These are phyloP conservation scores for Metschnikowia santaceciliae DNA, from an alignment of 805 yeast species.

Conservation along the genomic window DNA sequence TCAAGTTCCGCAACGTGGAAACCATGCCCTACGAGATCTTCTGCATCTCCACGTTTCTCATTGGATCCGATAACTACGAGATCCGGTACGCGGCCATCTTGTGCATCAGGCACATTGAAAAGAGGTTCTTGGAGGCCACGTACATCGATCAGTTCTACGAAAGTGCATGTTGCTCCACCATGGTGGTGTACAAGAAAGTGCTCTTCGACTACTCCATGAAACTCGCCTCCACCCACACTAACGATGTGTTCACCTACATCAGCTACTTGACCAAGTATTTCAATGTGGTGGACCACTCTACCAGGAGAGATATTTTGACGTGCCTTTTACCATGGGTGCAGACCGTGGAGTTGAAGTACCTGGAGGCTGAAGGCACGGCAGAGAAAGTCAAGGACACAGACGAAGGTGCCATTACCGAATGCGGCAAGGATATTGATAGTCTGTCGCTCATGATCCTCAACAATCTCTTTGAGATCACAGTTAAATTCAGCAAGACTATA, in stretches of 20 bases:
- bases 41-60: constrained; percentile 71
- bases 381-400: constrained; percentile 4
- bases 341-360: constrained; percentile 56
- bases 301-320: constrained; percentile 74
- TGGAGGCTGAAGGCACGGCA: constrained; percentile 5
- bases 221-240: constrained; percentile 59
- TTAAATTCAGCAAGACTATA: constrained; percentile 66
- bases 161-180: constrained; percentile 67
- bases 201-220: constrained; percentile 73
- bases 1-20: constrained; percentile 12
- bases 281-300: constrained; percentile 50
- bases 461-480: constrained; percentile 81
- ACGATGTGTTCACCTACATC: constrained; percentile 57
- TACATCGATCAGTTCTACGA: constrained; percentile 59
- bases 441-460: constrained; percentile 63
- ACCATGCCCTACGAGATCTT: constrained; percentile 59
- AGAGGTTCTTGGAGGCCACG: constrained; percentile 39
- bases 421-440: constrained; percentile 19
- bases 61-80: constrained; percentile 67
- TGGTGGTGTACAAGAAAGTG: constrained; percentile 83
- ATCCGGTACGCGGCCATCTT: constrained; percentile 71
- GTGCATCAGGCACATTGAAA: constrained; percentile 65
- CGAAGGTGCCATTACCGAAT: neutral
- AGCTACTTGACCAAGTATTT: constrained; percentile 70
- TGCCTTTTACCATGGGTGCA: constrained; percentile 92